phyloP scores from a whole-genome alignment of 345 rosid species.

The Hibiscus trionum region DNA sequence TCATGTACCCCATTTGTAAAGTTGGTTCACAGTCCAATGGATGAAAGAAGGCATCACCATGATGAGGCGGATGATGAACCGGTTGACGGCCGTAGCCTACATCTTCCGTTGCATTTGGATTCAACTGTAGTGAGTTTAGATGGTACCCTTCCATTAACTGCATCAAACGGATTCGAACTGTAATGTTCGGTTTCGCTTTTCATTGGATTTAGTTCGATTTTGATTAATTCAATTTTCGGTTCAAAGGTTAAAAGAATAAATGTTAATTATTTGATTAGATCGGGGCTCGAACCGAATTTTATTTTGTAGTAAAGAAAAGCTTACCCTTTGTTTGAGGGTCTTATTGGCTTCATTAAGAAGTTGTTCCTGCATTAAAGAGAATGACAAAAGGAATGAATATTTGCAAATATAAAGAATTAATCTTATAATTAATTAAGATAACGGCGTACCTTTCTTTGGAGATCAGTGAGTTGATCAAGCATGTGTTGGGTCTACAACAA shows the following conservation, averaged over 20 bases:
- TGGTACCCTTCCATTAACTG: constrained; percentile 95
- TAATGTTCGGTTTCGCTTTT: not conserved
- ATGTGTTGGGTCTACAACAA: constrained; percentile 68
- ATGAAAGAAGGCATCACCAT: constrained; percentile 66
- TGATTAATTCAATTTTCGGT: not conserved
- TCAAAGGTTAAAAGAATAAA: not conserved
- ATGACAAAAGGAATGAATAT: not conserved
- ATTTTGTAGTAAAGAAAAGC: not conserved
- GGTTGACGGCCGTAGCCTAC: constrained; percentile 48
- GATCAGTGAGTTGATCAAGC: constrained; percentile 92
- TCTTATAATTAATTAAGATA: not conserved
- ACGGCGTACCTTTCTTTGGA: constrained; percentile 64
- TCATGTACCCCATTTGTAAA: constrained; percentile 60
- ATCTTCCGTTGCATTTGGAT: constrained; percentile 53
- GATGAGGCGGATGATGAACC: constrained; percentile 37
- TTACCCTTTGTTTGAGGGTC: constrained; percentile 76
- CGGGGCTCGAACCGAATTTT: too few relatives aligned
- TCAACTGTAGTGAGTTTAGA: constrained; percentile 47
- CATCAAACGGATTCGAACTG: not conserved
- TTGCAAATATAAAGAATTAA: not conserved
- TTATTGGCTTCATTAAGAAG: constrained; percentile 68
- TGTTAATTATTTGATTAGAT: too few relatives aligned
- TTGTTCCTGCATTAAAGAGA: constrained; percentile 45
- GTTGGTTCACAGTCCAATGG: constrained; percentile 85
- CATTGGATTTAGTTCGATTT: not conserved